Base-by-base conservation (phyloP, 495 filamentous ascomycete species). In the Echria macrotheca region DNA sequence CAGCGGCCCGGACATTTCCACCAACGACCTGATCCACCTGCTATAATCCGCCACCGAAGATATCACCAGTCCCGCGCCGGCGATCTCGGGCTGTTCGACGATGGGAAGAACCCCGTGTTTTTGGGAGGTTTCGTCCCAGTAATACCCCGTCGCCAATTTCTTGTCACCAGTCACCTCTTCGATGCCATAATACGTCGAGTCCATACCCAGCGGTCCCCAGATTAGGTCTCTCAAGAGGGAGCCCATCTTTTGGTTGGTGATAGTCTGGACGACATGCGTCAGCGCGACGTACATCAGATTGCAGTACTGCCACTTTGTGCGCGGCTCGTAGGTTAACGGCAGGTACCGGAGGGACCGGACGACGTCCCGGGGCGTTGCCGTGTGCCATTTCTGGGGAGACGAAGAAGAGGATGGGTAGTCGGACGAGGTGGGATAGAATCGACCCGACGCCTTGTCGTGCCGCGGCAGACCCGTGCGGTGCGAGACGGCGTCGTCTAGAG, bases 1-100 rank as follows among this genome's bases (percentile, higher is more conserved):
- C 4, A 72, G 42, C 1, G 70, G 69, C 2, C 53, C 54, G 1
- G 56, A 49, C 31, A 58, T 50, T 10, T 40, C 29, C n/a, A n/a
- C n/a, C n/a, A n/a, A n/a, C n/a, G n/a, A 63, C 8, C 61, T 59
- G 3, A 79, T 32, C 75, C 76, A 82, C 12, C 62, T 67, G 0
- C 71, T 58, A 39, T 80, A 82, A 42, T 81, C 78, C 1, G 67
- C 51, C 3, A 78, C 78, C 19, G 59, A 77, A 14, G 70, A 74
- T 14, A 80, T 68, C 2, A 75, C 64, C 0, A 67, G 56, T 0
- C 79, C 79, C 0, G 74, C 76, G 14, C 76, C 78, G n/a, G 63
- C 68, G 21, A 71, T 61, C 14, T 65, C 51, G 23, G 17, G 11
- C 31, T 18, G 10, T 11, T 5, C 7, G 24, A 24, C 44, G 9